These are phyloP conservation scores for Chondrus crispus DNA, from an alignment of 23 red algal species.

Conservation along the genomic window DNA sequence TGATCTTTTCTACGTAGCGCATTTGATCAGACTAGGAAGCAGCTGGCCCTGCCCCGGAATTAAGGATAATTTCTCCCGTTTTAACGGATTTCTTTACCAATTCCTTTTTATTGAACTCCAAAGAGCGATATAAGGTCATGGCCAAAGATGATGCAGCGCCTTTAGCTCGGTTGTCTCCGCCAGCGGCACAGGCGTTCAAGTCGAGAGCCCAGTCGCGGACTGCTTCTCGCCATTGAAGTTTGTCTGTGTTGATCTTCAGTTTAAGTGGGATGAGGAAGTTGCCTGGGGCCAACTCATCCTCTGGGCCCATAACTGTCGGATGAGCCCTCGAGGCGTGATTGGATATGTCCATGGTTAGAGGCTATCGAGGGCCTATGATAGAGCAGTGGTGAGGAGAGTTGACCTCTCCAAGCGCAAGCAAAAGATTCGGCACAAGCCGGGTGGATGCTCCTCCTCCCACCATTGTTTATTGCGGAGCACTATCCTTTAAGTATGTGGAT, in stretches of 20 bases:
- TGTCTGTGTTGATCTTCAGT: not conserved
- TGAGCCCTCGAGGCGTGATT: too few relatives aligned
- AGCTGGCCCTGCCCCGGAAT: not conserved
- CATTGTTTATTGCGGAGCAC: too few relatives aligned
- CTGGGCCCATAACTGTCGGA: constrained; percentile 7
- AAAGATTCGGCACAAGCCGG: too few relatives aligned
- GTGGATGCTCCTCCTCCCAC: too few relatives aligned
- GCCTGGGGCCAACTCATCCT: not conserved
- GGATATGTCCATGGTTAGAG: too few relatives aligned
- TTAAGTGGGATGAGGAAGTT: not conserved
- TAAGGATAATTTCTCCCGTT: not conserved
- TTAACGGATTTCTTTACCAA: not conserved
- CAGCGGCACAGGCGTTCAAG: not conserved
- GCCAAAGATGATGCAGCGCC: not conserved
- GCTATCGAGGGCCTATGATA: too few relatives aligned
- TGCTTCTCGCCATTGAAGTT: not conserved
- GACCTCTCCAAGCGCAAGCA: too few relatives aligned
- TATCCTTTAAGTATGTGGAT: too few relatives aligned
- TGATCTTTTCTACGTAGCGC: not conserved
- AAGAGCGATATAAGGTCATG: not conserved
- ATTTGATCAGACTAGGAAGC: not conserved
- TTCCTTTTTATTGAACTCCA: not conserved
- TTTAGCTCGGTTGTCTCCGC: constrained; percentile 23
- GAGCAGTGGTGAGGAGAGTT: too few relatives aligned
- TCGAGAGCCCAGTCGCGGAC: constrained; percentile 2